phyloP scores from a whole-genome alignment of 2,329 filamentous ascomycete genomes.

The Pseudonectria buxi region DNA sequence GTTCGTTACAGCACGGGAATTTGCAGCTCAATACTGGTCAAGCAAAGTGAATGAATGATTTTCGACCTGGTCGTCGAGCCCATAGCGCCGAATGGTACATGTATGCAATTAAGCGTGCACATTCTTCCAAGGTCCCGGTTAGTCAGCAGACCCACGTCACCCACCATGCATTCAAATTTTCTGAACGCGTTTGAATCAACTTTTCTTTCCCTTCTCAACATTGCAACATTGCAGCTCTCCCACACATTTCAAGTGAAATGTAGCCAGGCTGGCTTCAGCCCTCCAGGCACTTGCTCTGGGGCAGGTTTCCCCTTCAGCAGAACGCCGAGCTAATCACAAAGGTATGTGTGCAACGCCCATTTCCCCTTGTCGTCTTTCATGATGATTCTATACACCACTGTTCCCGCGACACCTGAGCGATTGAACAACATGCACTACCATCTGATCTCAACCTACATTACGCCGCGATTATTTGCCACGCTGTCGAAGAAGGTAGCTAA shows the following conservation, averaged over 20 bases:
- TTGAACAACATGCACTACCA: conserved; percentile 70
- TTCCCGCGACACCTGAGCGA: conserved; percentile 58
- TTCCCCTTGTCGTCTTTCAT: conserved; percentile 23
- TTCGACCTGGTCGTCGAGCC: conserved; percentile 2
- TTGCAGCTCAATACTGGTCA: too few relatives aligned
- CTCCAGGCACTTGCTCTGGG: background rate
- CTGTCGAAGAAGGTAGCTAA: background rate
- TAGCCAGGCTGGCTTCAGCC: background rate
- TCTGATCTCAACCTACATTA: conserved; percentile 42
- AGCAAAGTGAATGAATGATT: conserved; percentile 7
- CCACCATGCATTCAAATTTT: conserved; percentile 15
- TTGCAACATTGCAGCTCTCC: background rate
- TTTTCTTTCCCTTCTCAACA: conserved; percentile 9
- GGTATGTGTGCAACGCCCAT: conserved; percentile 18
- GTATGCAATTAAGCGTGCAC: conserved; percentile 5
- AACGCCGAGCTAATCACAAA: background rate
- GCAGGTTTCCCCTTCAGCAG: background rate
- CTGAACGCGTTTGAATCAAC: conserved; percentile 5
- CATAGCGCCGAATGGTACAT: background rate
- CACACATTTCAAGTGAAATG: conserved; percentile 1
- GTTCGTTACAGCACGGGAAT: background rate
- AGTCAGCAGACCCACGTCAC: conserved; percentile 16
- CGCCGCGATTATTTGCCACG: background rate
- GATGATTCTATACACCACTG: conserved; percentile 53
- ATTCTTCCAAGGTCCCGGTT: conserved; percentile 4